Conservation (phyloP, 176 grass and related monocot genomes). For the Juncus effusus region DNA sequence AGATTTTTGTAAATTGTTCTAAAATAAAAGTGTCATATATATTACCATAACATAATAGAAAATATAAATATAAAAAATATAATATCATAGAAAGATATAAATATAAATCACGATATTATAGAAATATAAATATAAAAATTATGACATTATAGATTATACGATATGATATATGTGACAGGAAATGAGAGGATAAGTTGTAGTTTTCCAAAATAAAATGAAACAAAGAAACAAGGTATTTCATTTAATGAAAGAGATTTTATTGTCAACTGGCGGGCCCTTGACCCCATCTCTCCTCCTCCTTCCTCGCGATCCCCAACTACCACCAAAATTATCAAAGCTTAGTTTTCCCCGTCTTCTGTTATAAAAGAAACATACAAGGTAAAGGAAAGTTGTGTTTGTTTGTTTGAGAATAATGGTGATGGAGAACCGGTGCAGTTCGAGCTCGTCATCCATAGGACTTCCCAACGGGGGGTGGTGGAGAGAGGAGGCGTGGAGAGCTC, state of each 20-base stretch:
- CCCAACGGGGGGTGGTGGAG: constrained; percentile 33
- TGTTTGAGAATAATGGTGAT: constrained; percentile 23
- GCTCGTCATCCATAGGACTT: constrained; percentile 52
- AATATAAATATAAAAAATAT: no score
- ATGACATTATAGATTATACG: background rate
- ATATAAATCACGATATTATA: background rate
- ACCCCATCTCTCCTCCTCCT: no score
- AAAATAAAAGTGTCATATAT: no score
- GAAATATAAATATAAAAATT: background rate
- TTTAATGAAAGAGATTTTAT: background rate
- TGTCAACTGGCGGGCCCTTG: background rate
- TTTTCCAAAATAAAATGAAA: no score
- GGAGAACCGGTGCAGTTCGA: constrained; percentile 49
- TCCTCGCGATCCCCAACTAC: no score
- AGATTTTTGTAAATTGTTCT: no score
- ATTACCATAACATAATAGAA: no score
- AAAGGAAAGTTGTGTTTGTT: background rate
- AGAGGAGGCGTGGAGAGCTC: constrained; percentile 67
- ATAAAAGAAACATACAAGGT: no score
- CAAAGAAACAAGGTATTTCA: background rate
- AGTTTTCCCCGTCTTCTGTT: no score
- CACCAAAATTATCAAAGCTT: no score
- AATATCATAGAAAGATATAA: background rate
- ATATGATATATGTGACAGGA: no score
- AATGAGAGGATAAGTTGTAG: background rate